Conservation (phyloP, 1,139 yeast species). For the Hansenula sp. region DNA sequence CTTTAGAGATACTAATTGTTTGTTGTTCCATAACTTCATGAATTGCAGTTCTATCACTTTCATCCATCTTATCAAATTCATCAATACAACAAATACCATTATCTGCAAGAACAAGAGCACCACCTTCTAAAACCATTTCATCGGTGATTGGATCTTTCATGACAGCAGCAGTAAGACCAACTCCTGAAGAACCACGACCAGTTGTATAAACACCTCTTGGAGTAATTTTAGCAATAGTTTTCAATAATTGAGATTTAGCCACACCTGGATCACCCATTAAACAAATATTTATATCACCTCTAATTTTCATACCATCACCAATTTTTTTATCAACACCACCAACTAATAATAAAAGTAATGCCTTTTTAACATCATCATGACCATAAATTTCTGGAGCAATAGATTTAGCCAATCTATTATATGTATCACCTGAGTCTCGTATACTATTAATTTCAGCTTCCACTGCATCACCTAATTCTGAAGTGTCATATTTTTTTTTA, state of each 20-base stretch:
- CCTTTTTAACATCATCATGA: constrained; percentile 89
- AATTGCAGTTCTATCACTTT: constrained; percentile 92
- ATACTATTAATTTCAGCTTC: constrained; percentile 52
- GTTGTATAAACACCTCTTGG: constrained; percentile 98
- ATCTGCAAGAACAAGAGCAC: constrained; percentile 95
- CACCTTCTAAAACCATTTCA: constrained; percentile 98
- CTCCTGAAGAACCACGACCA: constrained; percentile 99
- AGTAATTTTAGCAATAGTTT: constrained; percentile 87
- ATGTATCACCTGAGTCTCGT: constrained; percentile 60
- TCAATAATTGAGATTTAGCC: constrained; percentile 93
- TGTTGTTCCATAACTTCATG: constrained; percentile 99
- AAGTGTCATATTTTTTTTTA: constrained; percentile 77
- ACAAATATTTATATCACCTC: constrained; percentile 96
- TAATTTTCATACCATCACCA: constrained; percentile 94
- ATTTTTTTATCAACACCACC: constrained; percentile 96
- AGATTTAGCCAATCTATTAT: constrained; percentile 76
- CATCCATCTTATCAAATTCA: constrained; percentile 99
- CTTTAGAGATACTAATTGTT: constrained; percentile 94
- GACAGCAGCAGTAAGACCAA: constrained; percentile 98
- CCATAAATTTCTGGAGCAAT: constrained; percentile 99
- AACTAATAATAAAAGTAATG: constrained; percentile 73
- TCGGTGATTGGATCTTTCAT: constrained; percentile 98
- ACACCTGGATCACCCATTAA: constrained; percentile 99
- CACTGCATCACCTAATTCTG: constrained; percentile 54
- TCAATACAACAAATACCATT: constrained; percentile 98